A percentile compares a stretch with the other conserved stretches of the same genome.
Conservation (phyloP, 225 moss, liverwort and hornwort genomes). For the Neckera pumila region DNA sequence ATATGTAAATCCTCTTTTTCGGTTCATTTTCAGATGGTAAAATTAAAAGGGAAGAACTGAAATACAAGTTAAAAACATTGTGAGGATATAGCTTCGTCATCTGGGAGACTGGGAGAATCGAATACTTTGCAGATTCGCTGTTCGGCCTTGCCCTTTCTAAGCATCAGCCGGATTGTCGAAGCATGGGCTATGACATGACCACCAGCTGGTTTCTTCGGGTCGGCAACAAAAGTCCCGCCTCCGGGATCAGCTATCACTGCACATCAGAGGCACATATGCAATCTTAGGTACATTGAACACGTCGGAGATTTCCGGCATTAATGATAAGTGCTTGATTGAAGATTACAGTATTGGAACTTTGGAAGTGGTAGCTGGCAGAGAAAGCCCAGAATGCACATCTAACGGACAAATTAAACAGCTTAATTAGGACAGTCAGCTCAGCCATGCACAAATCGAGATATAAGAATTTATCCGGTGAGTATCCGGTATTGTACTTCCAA, state of each 20-base stretch:
- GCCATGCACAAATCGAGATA: neutral
- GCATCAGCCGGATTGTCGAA: slow-evolving; percentile 78
- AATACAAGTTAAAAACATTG: neutral
- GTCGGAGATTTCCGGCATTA: neutral
- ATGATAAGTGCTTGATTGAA: neutral
- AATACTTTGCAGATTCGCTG: slow-evolving; percentile 88
- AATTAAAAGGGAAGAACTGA: neutral
- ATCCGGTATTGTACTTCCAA: neutral
- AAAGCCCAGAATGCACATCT: neutral
- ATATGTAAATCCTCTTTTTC: neutral
- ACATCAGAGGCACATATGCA: neutral
- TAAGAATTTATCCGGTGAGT: neutral
- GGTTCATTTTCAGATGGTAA: neutral
- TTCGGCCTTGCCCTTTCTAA: slow-evolving; percentile 84
- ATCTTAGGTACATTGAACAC: neutral
- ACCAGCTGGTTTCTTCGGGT: slow-evolving; percentile 92
- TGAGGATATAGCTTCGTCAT: slow-evolving; percentile 92
- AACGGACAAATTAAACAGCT: neutral
- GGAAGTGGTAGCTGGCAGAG: neutral
- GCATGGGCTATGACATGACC: slow-evolving; percentile 96
- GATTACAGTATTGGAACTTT: neutral
- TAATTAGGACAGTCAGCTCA: neutral
- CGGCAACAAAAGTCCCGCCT: slow-evolving; percentile 80
- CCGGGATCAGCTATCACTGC: slow-evolving; percentile 92
- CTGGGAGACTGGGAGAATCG: slow-evolving; percentile 80